Conservation (phyloP, 164 flowering plant genomes). For the Piper betle region DNA sequence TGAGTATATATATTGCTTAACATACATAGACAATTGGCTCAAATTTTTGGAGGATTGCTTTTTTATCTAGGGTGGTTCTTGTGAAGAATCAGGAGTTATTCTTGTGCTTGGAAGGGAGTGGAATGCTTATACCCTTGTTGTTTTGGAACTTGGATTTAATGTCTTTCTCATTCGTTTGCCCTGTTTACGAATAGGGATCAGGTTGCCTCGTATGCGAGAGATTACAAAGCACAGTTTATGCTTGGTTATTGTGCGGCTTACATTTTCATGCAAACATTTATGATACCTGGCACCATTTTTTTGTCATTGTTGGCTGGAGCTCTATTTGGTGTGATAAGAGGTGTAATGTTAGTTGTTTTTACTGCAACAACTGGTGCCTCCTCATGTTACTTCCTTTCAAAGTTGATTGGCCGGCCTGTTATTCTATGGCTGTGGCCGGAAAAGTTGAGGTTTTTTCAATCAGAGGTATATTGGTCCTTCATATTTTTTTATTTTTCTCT, state of each 20-base stretch:
- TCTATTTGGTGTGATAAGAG: constrained; percentile 80
- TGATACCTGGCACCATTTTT: constrained; percentile 98
- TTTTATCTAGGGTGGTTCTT: neutral
- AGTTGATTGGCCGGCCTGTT: constrained; percentile 85
- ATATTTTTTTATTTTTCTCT: neutral
- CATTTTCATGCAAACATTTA: constrained; percentile 99
- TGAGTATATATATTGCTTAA: neutral
- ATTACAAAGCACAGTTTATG: constrained; percentile 62
- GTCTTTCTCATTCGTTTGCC: neutral
- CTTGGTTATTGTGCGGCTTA: constrained; percentile 91
- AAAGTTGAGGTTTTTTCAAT: constrained; percentile 73
- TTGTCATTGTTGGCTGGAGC: constrained; percentile 98
- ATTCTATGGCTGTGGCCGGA: constrained; percentile 95
- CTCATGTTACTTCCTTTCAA: constrained; percentile 82
- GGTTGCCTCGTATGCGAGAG: constrained; percentile 60
- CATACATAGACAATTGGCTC: neutral
- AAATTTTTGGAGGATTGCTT: neutral
- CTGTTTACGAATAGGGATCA: constrained; percentile 45
- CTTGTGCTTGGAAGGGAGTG: neutral
- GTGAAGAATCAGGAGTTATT: neutral
- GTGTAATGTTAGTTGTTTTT: constrained; percentile 70
- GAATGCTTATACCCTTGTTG: neutral
- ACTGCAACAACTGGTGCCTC: constrained; percentile 97
- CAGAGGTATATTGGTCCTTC: constrained; percentile 45
- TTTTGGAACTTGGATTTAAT: neutral